Evolutionary conservation across 176 grass and related monocot species (phyloP).

Genomic region (Poa pratensis): DNA sequence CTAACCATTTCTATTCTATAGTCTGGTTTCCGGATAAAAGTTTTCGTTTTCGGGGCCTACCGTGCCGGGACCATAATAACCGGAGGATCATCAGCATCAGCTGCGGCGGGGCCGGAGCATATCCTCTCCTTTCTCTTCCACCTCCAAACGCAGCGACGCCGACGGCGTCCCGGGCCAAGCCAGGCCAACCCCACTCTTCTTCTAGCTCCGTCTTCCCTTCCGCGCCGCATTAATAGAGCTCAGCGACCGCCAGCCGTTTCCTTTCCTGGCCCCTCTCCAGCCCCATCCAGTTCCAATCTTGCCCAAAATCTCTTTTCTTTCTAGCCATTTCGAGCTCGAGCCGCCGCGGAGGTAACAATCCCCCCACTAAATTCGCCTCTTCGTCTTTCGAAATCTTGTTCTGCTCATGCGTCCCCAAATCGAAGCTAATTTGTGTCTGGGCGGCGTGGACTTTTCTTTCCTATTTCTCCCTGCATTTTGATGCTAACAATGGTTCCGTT

Average conservation of each 20-base stretch:
- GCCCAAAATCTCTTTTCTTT: neutral
- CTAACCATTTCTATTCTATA: neutral
- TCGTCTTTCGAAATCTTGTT: neutral
- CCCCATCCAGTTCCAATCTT: slow-evolving; percentile 17
- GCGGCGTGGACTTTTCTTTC: neutral
- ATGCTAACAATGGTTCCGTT: neutral
- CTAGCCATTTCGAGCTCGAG: neutral
- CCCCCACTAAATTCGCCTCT: no score
- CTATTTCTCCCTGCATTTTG: slow-evolving; percentile 19
- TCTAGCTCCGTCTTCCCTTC: neutral
- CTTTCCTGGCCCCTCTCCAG: neutral
- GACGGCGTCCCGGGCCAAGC: neutral
- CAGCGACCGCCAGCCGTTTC: neutral
- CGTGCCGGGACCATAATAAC: slow-evolving; percentile 20
- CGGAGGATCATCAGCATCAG: slow-evolving; percentile 2
- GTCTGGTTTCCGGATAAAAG: neutral
- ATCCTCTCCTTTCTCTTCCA: slow-evolving; percentile 27
- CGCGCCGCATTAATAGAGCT: slow-evolving; percentile 30
- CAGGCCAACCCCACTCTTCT: no score
- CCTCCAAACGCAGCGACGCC: neutral
- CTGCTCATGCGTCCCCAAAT: neutral
- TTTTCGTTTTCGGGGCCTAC: neutral
- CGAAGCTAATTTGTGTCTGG: neutral
- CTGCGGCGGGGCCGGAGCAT: slow-evolving; percentile 18
- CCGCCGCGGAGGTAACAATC: slow-evolving; percentile 6